Evolutionary conservation across 2,329 filamentous ascomycete genomes (phyloP), one percentile per base, ranked within the genome.

Genomic region (Corynespora cassiicola): DNA sequence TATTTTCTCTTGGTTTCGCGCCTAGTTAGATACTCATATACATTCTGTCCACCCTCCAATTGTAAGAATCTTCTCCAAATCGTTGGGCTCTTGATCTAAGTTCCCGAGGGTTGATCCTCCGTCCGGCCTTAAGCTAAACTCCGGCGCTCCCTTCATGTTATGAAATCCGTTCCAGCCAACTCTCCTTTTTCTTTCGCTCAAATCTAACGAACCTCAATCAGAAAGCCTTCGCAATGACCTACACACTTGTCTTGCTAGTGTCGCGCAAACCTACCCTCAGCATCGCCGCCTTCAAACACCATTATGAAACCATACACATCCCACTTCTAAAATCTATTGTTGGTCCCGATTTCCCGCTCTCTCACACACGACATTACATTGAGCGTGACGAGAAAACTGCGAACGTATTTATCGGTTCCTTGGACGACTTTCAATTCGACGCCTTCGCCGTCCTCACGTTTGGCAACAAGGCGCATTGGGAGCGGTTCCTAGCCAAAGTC

Each of bases 331-430:
- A 57, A 14, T 30, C 39, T 7, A 25, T 52, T 9, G 45, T 57
- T n/a, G 49, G 50, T 5, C 33, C 50, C 22, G 39, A 43, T 9
- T 50, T 53, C 20, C 56, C 58, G 3, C 33, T 56, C 5, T 46
- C 50, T 14, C 47, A 61, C 27, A 52, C 50, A 14, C 44, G 58
- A 11, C 40, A 58, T 42, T 60, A 61, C 27, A 20, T 57, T 9
- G 47, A 58, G 17, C 47, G 47, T 11, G 31, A 34, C 3, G 8
- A 15, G 7, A 14, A 7, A 17, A 11, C 14, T 18, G 29, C 32
- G 5, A 25, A 31, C 12, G 34, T 50, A 3, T 34, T 47, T 8
- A n/a, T 48, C 3, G 48, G 42, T 12, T 30, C 35, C 8, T 32
- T 44, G 12, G 35, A 31, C 3, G 36, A 38, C 2, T 31, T 51